These are phyloP conservation scores for Herpotrichia juniperi DNA, from an alignment of 2,329 filamentous ascomycete species.

Conservation along the genomic window DNA sequence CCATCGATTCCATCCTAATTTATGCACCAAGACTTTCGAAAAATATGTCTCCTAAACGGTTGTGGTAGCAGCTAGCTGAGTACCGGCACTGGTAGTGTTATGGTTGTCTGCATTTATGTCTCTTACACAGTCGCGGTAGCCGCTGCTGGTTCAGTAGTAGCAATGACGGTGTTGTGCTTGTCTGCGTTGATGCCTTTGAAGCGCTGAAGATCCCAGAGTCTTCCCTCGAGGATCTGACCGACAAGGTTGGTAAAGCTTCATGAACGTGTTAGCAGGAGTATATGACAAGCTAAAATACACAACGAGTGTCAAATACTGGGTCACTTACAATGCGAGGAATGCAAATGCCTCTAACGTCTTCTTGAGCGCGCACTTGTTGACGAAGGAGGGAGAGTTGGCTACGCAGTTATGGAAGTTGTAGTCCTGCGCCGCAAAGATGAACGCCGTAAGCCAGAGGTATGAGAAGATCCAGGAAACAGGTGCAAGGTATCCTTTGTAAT, in stretches of 20 bases:
- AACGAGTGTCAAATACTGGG: no score
- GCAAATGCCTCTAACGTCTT: conserved; percentile 52
- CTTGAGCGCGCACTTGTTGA: conserved; percentile 44
- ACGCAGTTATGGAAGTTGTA: conserved; percentile 44
- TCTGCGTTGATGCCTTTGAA: background rate
- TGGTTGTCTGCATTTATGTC: no score
- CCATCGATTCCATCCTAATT: no score
- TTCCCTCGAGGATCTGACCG: background rate
- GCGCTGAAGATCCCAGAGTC: background rate
- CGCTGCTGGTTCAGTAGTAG: background rate
- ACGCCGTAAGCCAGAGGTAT: conserved; percentile 57
- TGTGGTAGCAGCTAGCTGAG: no score
- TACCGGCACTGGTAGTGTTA: no score
- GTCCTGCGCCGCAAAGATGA: conserved; percentile 56
- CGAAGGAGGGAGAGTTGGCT: conserved; percentile 34
- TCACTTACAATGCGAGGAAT: conserved; percentile 54
- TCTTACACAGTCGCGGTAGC: background rate
- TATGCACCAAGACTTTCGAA: no score
- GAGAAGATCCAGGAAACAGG: conserved; percentile 53
- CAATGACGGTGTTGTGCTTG: background rate
- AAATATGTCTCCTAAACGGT: no score
- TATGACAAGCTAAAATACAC: no score
- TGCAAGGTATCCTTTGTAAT: conserved; percentile 43
- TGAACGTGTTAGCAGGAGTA: background rate
- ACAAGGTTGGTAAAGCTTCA: background rate